Evolutionary conservation across 805 yeast genomes (phyloP).

Genomic region (Pichia membranifaciens): DNA sequence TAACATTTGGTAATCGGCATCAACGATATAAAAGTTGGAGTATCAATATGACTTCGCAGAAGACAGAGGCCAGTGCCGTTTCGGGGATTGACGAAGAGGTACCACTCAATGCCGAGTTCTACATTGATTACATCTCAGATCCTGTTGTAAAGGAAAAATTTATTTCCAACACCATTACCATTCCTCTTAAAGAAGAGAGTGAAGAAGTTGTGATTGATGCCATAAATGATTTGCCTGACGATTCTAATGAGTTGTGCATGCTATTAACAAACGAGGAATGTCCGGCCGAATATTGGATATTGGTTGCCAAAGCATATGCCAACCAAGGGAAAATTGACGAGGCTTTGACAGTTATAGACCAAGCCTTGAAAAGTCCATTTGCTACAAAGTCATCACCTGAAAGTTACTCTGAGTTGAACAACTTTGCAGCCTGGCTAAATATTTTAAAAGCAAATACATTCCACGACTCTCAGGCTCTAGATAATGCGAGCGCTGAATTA

Average conservation of each 20-base stretch:
- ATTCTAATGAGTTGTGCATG: conserved; percentile 74
- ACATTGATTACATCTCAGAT: conserved; percentile 20
- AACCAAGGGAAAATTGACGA: conserved; percentile 52
- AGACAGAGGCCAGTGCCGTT: neutral
- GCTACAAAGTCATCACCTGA: conserved; percentile 30
- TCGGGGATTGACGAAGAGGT: conserved; percentile 13
- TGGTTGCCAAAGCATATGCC: conserved; percentile 77
- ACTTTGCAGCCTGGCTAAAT: conserved; percentile 70
- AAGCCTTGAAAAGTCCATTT: conserved; percentile 44
- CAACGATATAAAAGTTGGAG: neutral
- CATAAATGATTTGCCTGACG: conserved; percentile 79
- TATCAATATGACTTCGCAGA: conserved; percentile 9
- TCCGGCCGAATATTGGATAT: conserved; percentile 73
- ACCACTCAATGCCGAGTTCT: conserved; percentile 25
- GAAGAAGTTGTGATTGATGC: conserved; percentile 85
- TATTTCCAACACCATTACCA: conserved; percentile 30
- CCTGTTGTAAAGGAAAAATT: conserved; percentile 20
- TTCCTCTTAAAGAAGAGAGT: conserved; percentile 70
- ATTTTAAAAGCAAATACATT: conserved; percentile 37
- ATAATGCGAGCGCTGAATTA: conserved; percentile 26
- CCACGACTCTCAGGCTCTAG: conserved; percentile 20
- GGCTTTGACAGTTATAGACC: conserved; percentile 55
- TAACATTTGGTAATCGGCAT: neutral
- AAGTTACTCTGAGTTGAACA: conserved; percentile 45
- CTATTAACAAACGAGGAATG: conserved; percentile 78